Percentiles rank a stretch among this genome's conserved stretches.
Conservation (phyloP, 108 stramenopile genomes). For the Conticribra guillardii region DNA sequence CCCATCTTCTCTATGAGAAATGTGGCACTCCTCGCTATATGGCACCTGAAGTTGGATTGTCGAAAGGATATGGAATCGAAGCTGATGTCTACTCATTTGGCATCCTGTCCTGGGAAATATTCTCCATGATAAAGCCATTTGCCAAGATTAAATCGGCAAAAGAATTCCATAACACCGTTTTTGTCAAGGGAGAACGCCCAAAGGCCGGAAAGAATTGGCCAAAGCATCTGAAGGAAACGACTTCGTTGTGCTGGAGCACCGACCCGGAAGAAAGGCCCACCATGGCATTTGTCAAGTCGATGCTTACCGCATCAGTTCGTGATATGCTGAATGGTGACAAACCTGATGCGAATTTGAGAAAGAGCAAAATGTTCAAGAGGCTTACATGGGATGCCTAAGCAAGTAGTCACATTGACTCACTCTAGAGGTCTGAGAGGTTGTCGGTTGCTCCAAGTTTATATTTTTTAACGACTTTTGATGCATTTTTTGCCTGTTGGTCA, state of each 20-base stretch:
- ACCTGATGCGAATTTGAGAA: too few relatives aligned
- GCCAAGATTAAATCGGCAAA: conserved; percentile 28
- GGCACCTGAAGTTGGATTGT: conserved; percentile 40
- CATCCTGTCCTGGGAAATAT: conserved; percentile 63
- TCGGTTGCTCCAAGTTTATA: too few relatives aligned
- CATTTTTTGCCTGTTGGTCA: too few relatives aligned
- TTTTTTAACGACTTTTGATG: too few relatives aligned
- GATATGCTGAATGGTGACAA: conserved; percentile 10
- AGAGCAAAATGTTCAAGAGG: background rate
- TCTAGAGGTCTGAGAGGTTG: too few relatives aligned
- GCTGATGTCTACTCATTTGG: conserved; percentile 67
- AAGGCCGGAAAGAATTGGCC: conserved; percentile 36
- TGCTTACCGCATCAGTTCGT: conserved; percentile 8
- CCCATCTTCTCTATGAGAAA: conserved; percentile 21
- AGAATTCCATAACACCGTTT: conserved; percentile 52
- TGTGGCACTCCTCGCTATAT: conserved; percentile 61
- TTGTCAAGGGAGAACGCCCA: conserved; percentile 45
- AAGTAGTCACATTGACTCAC: too few relatives aligned
- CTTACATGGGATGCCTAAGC: background rate
- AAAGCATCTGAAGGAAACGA: conserved; percentile 20
- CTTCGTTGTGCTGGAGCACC: conserved; percentile 49
- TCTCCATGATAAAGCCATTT: conserved; percentile 55
- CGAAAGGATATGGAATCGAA: conserved; percentile 39
- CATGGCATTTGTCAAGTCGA: conserved; percentile 32
- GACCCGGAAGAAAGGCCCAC: conserved; percentile 36